phyloP scores from a whole-genome alignment of 495 filamentous ascomycete species.

The Echria macrotheca region DNA sequence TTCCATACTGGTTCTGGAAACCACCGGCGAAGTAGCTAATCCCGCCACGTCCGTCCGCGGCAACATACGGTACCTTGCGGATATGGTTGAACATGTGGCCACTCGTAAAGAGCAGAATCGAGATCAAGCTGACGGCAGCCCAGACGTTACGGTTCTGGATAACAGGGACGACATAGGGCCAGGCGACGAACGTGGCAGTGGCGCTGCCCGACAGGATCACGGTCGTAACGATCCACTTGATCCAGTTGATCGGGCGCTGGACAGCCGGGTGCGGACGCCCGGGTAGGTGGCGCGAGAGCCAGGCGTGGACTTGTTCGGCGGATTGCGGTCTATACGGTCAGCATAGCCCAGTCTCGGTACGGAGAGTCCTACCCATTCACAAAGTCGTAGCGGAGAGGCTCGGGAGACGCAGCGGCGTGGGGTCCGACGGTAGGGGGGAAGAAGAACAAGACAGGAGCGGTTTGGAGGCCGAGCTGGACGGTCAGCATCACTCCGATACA shows the following conservation, averaged over 20 bases:
- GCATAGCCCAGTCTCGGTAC: neutral
- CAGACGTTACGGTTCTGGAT: constrained; percentile 88
- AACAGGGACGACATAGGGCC: constrained; percentile 77
- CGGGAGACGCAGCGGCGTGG: constrained; percentile 60
- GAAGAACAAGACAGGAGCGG: constrained; percentile 81
- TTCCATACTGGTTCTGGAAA: constrained; percentile 90
- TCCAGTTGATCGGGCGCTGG: constrained; percentile 80
- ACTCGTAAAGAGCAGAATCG: constrained; percentile 88
- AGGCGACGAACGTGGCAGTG: constrained; percentile 67
- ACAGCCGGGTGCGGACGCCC: constrained; percentile 68
- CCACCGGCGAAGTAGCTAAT: constrained; percentile 89
- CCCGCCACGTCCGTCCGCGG: constrained; percentile 76
- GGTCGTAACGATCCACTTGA: constrained; percentile 61
- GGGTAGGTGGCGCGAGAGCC: constrained; percentile 73
- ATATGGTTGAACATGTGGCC: constrained; percentile 99
- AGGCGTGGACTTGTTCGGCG: constrained; percentile 72
- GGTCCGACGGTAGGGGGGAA: constrained; percentile 89
- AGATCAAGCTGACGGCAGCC: constrained; percentile 85
- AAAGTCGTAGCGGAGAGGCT: constrained; percentile 84
- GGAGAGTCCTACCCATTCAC: constrained; percentile 57
- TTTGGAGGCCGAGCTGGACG: constrained; percentile 80
- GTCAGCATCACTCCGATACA: too few relatives aligned
- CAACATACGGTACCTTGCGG: constrained; percentile 91
- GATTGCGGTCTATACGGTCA: constrained; percentile 53
- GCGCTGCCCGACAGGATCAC: constrained; percentile 62